phyloP scores from a whole-genome alignment of 805 yeast species.

The Hanseniaspora meyeri region DNA sequence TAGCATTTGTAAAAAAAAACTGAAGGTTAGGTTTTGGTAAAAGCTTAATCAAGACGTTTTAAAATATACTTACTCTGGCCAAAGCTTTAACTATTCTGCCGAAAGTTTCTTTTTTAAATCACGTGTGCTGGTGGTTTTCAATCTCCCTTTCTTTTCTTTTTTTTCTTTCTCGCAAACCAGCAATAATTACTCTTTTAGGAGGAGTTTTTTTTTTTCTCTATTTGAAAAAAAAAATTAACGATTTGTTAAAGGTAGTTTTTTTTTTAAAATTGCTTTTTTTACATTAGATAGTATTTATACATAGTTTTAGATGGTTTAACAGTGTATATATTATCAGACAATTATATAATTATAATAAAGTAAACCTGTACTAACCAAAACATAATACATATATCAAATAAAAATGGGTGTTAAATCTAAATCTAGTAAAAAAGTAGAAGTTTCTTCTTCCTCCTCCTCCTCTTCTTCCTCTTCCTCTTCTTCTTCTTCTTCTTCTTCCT shows the following conservation, averaged over 20 bases:
- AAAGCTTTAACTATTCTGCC: no score
- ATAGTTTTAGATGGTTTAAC: background rate
- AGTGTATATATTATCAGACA: background rate
- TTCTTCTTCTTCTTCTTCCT: constrained; percentile 24
- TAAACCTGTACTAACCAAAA: background rate
- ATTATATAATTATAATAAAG: background rate
- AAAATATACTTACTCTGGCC: no score
- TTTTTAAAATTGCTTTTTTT: background rate
- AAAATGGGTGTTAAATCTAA: constrained; percentile 18
- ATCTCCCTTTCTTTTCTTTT: background rate
- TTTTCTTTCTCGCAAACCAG: background rate
- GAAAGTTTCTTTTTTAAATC: background rate
- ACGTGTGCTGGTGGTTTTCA: background rate
- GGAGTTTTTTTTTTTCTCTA: background rate
- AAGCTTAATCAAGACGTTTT: no score
- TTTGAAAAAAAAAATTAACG: background rate
- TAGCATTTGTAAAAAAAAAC: no score
- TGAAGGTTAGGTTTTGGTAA: no score
- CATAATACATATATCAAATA: background rate
- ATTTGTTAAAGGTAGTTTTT: no score
- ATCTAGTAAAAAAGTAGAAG: constrained; percentile 22
- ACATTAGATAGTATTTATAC: no score
- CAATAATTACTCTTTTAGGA: background rate
- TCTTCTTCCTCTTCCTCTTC: constrained; percentile 15
- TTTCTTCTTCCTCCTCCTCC: constrained; percentile 19